phyloP scores from a whole-genome alignment of 2,329 filamentous ascomycete species.

The Emericellopsis cladophorae region DNA sequence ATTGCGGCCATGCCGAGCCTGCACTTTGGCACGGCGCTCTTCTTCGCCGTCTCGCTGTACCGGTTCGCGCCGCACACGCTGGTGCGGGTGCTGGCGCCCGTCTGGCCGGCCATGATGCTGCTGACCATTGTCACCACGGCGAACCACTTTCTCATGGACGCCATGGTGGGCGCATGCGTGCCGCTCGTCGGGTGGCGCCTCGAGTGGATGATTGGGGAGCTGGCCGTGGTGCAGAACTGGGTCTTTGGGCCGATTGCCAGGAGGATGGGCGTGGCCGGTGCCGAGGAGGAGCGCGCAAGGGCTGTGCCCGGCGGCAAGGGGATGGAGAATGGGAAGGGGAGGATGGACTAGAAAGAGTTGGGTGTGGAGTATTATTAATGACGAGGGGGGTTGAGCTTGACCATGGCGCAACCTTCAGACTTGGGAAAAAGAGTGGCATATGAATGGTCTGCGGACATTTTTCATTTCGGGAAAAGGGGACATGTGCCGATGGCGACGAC shows the following conservation, averaged over 20 bases:
- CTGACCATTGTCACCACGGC: conserved; percentile 26
- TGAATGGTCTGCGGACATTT: too few relatives aligned
- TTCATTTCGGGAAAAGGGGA: too few relatives aligned
- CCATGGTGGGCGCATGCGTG: conserved; percentile 18
- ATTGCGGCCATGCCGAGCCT: conserved; percentile 36
- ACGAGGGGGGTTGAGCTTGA: too few relatives aligned
- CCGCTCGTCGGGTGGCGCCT: conserved; percentile 20
- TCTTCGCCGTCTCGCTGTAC: conserved; percentile 18
- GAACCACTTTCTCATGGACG: conserved; percentile 25
- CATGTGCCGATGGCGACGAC: too few relatives aligned
- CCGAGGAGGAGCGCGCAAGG: too few relatives aligned
- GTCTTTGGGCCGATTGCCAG: conserved; percentile 10
- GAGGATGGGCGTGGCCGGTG: conserved; percentile 3
- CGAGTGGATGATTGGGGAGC: conserved; percentile 11
- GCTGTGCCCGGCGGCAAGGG: too few relatives aligned
- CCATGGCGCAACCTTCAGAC: too few relatives aligned
- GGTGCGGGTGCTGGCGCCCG: conserved; percentile 19
- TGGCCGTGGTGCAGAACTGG: conserved; percentile 15
- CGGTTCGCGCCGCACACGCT: conserved; percentile 25
- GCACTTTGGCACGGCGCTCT: conserved; percentile 29
- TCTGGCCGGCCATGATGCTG: conserved; percentile 29
- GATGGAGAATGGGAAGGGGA: too few relatives aligned
- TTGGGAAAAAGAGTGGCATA: too few relatives aligned
- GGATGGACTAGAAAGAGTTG: too few relatives aligned
- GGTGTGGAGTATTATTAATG: too few relatives aligned